Evolutionary conservation across 768 basidiomycete genomes (phyloP).

Genomic region (Podaxis sp.): DNA sequence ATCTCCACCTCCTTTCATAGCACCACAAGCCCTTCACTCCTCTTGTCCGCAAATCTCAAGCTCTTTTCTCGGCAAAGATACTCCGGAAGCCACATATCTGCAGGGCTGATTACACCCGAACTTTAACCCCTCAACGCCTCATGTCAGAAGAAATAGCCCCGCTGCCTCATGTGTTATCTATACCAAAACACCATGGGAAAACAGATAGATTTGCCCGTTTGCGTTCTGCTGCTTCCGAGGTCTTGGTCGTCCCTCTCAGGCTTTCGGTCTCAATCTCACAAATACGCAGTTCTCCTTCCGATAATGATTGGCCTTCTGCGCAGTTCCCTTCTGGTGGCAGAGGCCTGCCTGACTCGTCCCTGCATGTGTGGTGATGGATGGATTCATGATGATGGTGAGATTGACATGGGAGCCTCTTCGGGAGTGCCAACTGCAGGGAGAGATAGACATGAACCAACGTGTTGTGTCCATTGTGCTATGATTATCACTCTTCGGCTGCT

Average conservation of each 20-base stretch:
- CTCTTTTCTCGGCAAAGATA: not conserved
- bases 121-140: constrained; percentile 2
- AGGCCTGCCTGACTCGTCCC: not conserved
- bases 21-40: not conserved
- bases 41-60: not conserved
- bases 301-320: not conserved
- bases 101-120: not conserved
- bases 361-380: not conserved
- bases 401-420: constrained; percentile 2
- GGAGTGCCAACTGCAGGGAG: not conserved
- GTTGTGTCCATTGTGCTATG: not conserved
- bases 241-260: not conserved
- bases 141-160: constrained; percentile 4
- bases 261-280: not conserved
- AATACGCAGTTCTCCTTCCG: not conserved
- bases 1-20: not conserved
- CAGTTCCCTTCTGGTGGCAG: not conserved
- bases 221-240: not conserved
- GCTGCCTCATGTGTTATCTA: constrained; percentile 9
- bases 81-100: not conserved
- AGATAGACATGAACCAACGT: not conserved
- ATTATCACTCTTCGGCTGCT: not conserved
- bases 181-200: constrained; percentile 4
- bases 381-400: not conserved
- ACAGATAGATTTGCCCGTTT: not conserved